Base-by-base conservation (phyloP, 2,329 filamentous ascomycete species). In the Aspergillus floridensis region DNA sequence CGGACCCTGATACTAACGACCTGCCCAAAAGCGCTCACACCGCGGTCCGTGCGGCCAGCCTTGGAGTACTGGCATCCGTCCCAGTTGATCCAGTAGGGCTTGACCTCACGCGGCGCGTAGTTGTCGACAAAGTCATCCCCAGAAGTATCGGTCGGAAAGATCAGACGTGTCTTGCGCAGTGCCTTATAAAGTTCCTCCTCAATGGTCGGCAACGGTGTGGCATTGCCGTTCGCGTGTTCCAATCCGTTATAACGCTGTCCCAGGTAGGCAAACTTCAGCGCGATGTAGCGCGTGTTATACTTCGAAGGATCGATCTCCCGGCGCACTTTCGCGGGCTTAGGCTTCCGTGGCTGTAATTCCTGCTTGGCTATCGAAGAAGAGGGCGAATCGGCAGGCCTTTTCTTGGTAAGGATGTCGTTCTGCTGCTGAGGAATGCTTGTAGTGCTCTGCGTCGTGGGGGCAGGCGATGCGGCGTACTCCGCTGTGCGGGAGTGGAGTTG, bases 11-110 rank as follows among this genome's bases (percentile, higher is more conserved):
- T 78, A 0, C 88, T 90, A 70, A 99, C 87, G 59, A 99, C 95
- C 79, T 99, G 95, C 0, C 95, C 95, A 78, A 99, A 99, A 3
- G 95, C 93, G 75, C 92, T 97, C 38, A 99, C 95, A 12, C 95
- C 95, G 56, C 87, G 84, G 73, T 99, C 95, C 19, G 95, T 99
- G 63, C 95, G 84, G 2, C 95, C 95, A 71, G 93, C 97, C 76
- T 99, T 99, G 38, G 90, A 92, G 75, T 98, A 99, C 62, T 96
- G 90, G 74, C 87, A 93, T 7, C 88, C 88, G 35, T 90, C 86
- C 84, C 92, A 96, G 74, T 91, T 88, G 26, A 97, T 76, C 38
- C 78, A 74, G 49, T 74, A 74, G 24, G 75, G 72, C 47, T 66
- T 68, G 60, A 65, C 52, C 50, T 58, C 63, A 50, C 85, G 81